Evolutionary conservation across 345 rosid genomes (phyloP).

Genomic region (Eucalyptus grandis): DNA sequence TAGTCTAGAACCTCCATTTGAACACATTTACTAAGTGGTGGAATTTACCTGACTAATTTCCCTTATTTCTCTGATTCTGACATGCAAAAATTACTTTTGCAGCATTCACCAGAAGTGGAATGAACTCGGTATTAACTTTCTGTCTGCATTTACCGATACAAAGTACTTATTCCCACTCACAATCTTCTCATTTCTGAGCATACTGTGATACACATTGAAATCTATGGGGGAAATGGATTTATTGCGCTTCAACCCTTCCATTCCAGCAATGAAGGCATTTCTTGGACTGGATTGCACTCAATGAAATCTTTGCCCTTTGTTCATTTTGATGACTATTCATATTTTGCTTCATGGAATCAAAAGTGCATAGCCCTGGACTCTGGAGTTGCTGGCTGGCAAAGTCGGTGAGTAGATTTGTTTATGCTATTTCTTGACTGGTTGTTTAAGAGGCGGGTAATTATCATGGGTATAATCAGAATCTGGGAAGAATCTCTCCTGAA

Average conservation of each 20-base stretch:
- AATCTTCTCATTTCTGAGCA: neutral
- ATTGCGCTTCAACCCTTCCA: neutral
- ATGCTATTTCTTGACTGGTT: neutral
- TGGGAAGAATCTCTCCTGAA: neutral
- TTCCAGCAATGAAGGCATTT: neutral
- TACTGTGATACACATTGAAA: neutral
- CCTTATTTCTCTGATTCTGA: neutral
- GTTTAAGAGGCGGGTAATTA: neutral
- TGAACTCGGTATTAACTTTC: neutral
- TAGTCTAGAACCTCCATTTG: no score
- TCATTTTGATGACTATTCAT: neutral
- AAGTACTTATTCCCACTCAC: neutral
- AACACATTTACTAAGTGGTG: no score
- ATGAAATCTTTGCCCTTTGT: neutral
- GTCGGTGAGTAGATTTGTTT: neutral
- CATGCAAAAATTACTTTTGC: neutral
- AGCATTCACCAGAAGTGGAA: neutral
- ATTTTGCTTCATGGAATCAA: neutral
- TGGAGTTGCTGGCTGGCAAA: neutral
- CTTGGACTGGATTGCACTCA: accelerated
- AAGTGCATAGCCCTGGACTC: neutral
- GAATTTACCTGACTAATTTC: no score
- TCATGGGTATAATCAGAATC: neutral
- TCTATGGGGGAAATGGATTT: neutral
- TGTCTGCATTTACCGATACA: neutral